Conservation (phyloP, 108 stramenopile species). For the Chaetoceros muelleri region DNA sequence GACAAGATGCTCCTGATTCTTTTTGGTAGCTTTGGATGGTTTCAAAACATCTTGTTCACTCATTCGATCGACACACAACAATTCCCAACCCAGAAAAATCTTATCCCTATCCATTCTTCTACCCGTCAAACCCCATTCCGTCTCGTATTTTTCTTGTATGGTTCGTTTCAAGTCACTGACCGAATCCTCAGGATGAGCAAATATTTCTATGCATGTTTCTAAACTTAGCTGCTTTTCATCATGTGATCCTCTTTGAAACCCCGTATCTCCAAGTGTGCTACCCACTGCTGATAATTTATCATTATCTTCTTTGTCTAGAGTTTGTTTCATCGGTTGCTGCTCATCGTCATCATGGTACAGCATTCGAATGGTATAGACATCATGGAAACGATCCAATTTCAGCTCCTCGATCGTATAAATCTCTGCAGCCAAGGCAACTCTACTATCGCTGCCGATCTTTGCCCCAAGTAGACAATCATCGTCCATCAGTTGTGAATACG, state of each 20-base stretch:
- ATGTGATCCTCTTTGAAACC: background rate
- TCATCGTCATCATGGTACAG: conserved; percentile 3
- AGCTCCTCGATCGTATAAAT: conserved; percentile 14
- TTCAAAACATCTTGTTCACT: too few relatives aligned
- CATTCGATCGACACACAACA: conserved; percentile 3
- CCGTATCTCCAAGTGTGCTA: background rate
- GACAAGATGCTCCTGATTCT: background rate
- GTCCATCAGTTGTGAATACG: conserved; percentile 12
- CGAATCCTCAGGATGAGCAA: conserved; percentile 14
- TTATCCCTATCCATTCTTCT: conserved; percentile 12
- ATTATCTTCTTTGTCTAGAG: too few relatives aligned
- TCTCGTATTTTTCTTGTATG: conserved; percentile 10
- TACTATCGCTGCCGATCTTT: conserved; percentile 8
- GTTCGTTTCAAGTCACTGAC: conserved; percentile 13
- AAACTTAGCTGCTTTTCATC: background rate
- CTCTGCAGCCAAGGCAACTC: conserved; percentile 13
- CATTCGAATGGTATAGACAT: conserved; percentile 12
- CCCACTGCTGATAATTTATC: background rate
- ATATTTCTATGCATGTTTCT: background rate
- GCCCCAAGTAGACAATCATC: background rate
- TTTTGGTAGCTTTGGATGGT: too few relatives aligned
- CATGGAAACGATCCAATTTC: conserved; percentile 1
- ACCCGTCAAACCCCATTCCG: conserved; percentile 10
- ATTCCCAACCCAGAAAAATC: conserved; percentile 12
- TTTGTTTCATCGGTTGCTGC: too few relatives aligned